phyloP scores from a whole-genome alignment of 805 yeast genomes.

The Pichia ethanolica region DNA sequence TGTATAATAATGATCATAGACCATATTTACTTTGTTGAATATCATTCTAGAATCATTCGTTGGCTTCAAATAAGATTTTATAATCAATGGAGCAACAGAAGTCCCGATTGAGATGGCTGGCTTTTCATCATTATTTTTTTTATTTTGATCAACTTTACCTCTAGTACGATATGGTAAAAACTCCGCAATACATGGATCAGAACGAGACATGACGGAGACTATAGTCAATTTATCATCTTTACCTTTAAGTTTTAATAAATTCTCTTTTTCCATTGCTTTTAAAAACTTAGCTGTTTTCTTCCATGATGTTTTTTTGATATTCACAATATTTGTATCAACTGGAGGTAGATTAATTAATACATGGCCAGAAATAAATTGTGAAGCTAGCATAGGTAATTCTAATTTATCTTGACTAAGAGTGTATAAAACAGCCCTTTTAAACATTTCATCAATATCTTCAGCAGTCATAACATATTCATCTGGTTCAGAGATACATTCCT shows the following conservation, averaged over 20 bases:
- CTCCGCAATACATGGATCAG: conserved; percentile 41
- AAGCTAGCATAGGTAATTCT: conserved; percentile 61
- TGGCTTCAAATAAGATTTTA: conserved; percentile 50
- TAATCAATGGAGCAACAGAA: conserved; percentile 11
- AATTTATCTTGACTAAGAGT: conserved; percentile 52
- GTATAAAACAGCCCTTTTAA: conserved; percentile 62
- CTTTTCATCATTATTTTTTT: background rate
- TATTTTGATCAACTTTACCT: conserved; percentile 10
- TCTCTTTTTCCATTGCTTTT: conserved; percentile 77
- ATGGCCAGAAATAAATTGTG: conserved; percentile 66
- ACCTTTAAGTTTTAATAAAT: conserved; percentile 65
- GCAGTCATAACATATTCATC: conserved; percentile 35
- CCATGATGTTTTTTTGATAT: conserved; percentile 79
- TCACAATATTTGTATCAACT: conserved; percentile 44
- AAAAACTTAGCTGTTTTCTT: conserved; percentile 80
- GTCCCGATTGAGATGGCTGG: conserved; percentile 6
- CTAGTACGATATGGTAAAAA: conserved; percentile 57
- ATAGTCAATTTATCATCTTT: conserved; percentile 75
- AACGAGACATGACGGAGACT: conserved; percentile 38
- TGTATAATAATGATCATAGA: conserved; percentile 39
- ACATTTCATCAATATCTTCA: conserved; percentile 69
- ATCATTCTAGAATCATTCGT: conserved; percentile 40
- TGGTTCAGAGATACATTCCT: conserved; percentile 17
- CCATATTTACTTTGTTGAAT: conserved; percentile 35
- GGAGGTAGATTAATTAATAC: conserved; percentile 68